These are phyloP conservation scores for Balakata baccata DNA, from an alignment of 345 rosid genomes.

Conservation along the genomic window DNA sequence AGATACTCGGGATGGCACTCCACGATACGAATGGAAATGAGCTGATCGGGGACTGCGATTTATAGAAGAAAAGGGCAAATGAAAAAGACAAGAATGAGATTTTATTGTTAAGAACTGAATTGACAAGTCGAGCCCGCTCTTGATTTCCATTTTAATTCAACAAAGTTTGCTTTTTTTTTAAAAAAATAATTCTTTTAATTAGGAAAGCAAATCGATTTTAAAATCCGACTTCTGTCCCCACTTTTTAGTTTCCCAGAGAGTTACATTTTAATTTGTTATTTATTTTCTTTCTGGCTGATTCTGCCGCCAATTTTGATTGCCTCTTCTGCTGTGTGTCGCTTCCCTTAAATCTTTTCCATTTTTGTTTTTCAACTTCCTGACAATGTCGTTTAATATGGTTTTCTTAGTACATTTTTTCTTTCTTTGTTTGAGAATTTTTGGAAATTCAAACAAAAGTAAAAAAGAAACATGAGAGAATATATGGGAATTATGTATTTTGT, in stretches of 20 bases:
- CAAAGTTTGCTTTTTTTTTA: not conserved
- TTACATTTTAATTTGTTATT: not conserved
- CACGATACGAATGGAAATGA: no score
- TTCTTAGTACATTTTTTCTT: not conserved
- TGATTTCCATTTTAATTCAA: conserved; percentile 1
- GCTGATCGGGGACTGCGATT: not conserved
- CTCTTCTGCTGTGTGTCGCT: not conserved
- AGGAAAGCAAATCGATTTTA: conserved; percentile 4
- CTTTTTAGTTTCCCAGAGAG: conserved; percentile 5
- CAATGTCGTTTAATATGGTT: conserved; percentile 3
- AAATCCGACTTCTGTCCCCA: not conserved
- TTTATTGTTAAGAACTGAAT: not conserved
- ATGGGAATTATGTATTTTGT: no score
- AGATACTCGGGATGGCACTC: not conserved
- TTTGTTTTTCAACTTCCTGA: not conserved
- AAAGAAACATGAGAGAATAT: no score
- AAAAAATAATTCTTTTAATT: not conserved
- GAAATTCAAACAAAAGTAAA: not conserved
- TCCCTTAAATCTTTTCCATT: not conserved
- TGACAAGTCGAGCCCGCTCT: not conserved
- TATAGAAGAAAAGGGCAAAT: not conserved
- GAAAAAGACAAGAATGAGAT: not conserved
- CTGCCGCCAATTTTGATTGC: conserved; percentile 18
- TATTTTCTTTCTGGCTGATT: not conserved
- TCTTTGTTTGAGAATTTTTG: not conserved